Percentiles rank a stretch among this genome's conserved stretches.
These are phyloP conservation scores for Oryza meridionalis DNA, from an alignment of 176 grass and related monocot genomes.

Conservation along the genomic window DNA sequence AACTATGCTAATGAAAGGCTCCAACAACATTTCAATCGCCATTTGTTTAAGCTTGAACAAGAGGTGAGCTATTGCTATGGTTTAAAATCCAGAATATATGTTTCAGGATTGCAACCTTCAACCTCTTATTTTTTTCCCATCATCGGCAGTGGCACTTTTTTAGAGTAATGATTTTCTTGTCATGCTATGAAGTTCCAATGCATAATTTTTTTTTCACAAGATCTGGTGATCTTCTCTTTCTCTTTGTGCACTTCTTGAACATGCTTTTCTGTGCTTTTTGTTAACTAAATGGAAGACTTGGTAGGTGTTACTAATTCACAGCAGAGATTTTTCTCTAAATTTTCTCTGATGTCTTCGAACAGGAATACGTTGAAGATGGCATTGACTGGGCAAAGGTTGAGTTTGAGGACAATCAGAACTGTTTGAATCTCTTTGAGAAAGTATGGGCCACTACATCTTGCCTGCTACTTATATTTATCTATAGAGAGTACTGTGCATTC, in stretches of 20 bases:
- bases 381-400: conserved; percentile 99
- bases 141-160: background rate
- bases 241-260: conserved; percentile 21
- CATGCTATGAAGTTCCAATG: background rate
- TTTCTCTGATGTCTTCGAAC: conserved; percentile 13
- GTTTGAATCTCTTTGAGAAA: conserved; percentile 95
- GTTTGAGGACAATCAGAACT: conserved; percentile 94
- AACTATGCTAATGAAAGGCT: conserved; percentile 99
- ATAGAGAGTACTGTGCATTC: conserved; percentile 9
- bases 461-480: conserved; percentile 5
- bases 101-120: conserved; percentile 8
- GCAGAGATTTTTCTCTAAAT: background rate
- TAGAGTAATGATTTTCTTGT: conserved; percentile 7
- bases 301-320: conserved; percentile 5
- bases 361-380: conserved; percentile 98
- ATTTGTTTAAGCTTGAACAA: conserved; percentile 98
- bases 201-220: background rate
- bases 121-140: conserved; percentile 9
- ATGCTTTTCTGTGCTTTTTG: conserved; percentile 15
- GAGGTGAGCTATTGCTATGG: conserved; percentile 54
- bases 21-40: conserved; percentile 98
- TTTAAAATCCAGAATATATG: conserved; percentile 23
- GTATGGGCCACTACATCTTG: conserved; percentile 44
- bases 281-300: conserved; percentile 23
- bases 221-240: conserved; percentile 12